Base-by-base conservation (phyloP, 1,284 basidiomycete genomes). In the Ceratorhiza oryzae-sativae region DNA sequence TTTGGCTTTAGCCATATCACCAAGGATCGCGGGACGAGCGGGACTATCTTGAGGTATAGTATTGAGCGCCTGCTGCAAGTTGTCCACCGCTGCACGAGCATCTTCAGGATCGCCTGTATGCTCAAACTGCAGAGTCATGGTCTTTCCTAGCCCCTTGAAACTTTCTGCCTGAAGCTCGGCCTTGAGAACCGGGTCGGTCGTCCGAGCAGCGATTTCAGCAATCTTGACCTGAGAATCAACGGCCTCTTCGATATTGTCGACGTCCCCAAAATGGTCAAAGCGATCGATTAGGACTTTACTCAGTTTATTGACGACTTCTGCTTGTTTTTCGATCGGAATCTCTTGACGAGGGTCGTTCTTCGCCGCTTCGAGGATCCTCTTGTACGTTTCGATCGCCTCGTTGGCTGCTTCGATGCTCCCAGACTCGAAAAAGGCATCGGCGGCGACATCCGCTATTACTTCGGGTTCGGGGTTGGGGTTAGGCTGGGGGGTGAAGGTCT, bases 201-300 rank as follows among this genome's bases (percentile, higher is more conserved):
- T 23, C 25, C 20, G n/a, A 2, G 42, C 25, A 2, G 63, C 48
- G 10, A 67, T 8, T 27, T 27, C 48, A 1, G 63, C 63, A 6
- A 53, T 25, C 41, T 55, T 55, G 34, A 41, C 25, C 49, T 67
- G 63, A 23, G 36, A 27, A 15, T 67, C 63, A 9, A 67, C 49
- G 15, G 63, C 63, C 23, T 67, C 30, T 27, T 67, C 63, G 18
- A 67, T 67, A 36, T 67, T 48, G 63, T 67, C 63, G n/a, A 67
- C 63, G 20, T 67, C 63, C 4, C 63, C 63, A 41, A 55, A 53
- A 18, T 67, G 48, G n/a, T 67, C 63, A 36, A 67, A 67, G 8
- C 63, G 48, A 6, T 55, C 32, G 27, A 49, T 41, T 9, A 67
- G 25, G 12, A 67, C 63, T 8, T 32, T 23, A 45, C 63, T 55